These are phyloP conservation scores for Zalaria obscura DNA, from an alignment of 2,329 filamentous ascomycete genomes.

Conservation along the genomic window DNA sequence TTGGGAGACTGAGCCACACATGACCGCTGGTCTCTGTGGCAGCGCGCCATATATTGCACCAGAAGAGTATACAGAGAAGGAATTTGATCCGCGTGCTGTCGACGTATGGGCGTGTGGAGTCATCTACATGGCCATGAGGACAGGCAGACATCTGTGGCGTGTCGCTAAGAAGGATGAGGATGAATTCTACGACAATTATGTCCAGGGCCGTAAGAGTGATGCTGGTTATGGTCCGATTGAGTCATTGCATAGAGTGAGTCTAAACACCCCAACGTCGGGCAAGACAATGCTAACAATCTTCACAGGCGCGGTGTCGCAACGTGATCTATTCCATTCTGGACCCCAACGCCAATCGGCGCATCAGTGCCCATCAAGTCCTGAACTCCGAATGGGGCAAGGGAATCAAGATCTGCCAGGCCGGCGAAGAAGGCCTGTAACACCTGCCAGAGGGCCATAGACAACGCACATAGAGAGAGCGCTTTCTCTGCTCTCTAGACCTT, in stretches of 20 bases:
- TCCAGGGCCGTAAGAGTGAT: constrained; percentile 84
- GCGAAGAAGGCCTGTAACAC: constrained; percentile 76
- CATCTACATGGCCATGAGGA: constrained; percentile 99
- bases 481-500: too few relatives aligned
- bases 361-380: constrained; percentile 90
- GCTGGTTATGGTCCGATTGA: constrained; percentile 95
- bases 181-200: constrained; percentile 89
- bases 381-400: constrained; percentile 98
- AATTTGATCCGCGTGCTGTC: constrained; percentile 95
- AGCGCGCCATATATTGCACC: constrained; percentile 96
- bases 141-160: constrained; percentile 87
- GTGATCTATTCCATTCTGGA: constrained; percentile 98
- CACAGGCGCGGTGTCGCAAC: constrained; percentile 85
- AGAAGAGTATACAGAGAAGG: constrained; percentile 87
- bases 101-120: constrained; percentile 98
- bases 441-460: too few relatives aligned
- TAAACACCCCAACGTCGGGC: not conserved
- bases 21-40: constrained; percentile 93
- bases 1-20: constrained; percentile 96
- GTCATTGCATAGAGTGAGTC: constrained; percentile 77
- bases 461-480: too few relatives aligned
- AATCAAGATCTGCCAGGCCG: constrained; percentile 92
- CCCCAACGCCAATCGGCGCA: constrained; percentile 79
- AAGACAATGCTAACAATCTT: constrained; percentile 7
- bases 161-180: constrained; percentile 96